Evolutionary conservation across 306 rosid species (phyloP).

Genomic region (Arachis stenosperma): DNA sequence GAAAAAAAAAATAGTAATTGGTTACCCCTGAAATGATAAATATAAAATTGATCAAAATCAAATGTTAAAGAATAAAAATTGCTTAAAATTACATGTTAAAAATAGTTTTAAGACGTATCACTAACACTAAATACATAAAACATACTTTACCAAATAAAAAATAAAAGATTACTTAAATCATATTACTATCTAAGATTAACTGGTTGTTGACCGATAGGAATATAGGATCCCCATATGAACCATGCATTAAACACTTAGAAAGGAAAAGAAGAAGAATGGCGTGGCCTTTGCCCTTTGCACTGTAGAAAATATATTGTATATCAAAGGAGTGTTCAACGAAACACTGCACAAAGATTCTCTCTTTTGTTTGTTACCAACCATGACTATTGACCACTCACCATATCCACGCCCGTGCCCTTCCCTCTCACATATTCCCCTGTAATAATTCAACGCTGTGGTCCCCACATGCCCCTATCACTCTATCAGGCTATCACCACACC

Average conservation of each 20-base stretch:
- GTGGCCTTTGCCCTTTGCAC: not conserved
- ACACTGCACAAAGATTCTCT: slow-evolving; percentile 49
- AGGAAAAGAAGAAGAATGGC: not conserved
- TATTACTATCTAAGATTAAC: not conserved
- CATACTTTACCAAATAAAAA: too few relatives aligned
- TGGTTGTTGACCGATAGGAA: not conserved
- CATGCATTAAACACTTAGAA: not conserved
- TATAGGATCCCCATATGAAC: not conserved
- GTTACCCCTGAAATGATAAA: too few relatives aligned
- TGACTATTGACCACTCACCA: slow-evolving; percentile 48
- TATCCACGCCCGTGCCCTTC: slow-evolving; percentile 36
- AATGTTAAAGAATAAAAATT: too few relatives aligned
- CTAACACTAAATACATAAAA: too few relatives aligned
- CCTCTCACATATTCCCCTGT: slow-evolving; percentile 14
- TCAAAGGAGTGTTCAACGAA: slow-evolving; percentile 18
- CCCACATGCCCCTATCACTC: slow-evolving; percentile 34
- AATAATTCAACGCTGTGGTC: slow-evolving; percentile 67
- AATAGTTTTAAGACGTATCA: too few relatives aligned
- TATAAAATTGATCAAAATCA: too few relatives aligned
- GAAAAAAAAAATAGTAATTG: too few relatives aligned
- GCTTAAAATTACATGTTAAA: too few relatives aligned
- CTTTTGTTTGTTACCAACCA: slow-evolving; percentile 35
- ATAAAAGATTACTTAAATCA: too few relatives aligned
- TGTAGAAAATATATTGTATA: not conserved
- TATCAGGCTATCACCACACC: not conserved